Percentiles rank a stretch among this genome's conserved stretches.
Evolutionary conservation across 2,329 filamentous ascomycete species (phyloP).

Genomic region (Lachnellula arida): DNA sequence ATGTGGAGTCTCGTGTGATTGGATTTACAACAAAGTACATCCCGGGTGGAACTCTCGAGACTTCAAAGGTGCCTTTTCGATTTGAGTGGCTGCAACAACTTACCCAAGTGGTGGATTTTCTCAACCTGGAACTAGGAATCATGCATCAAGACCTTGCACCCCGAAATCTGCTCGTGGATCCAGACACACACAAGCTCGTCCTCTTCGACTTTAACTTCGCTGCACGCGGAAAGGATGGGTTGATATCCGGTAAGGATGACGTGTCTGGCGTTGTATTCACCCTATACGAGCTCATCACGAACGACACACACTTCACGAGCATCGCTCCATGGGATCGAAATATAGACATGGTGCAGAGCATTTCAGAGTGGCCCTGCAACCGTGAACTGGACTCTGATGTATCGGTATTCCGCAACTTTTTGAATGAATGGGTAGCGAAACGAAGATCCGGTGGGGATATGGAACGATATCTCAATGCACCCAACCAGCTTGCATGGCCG

Average conservation of each 20-base stretch:
- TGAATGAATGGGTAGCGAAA: constrained; percentile 13
- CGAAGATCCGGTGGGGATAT: constrained; percentile 7
- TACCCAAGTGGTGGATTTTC: constrained; percentile 33
- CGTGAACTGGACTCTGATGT: constrained; percentile 12
- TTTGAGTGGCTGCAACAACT: constrained; percentile 37
- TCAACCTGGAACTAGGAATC: constrained; percentile 37
- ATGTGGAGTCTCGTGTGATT: constrained; percentile 31
- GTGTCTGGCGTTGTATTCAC: constrained; percentile 22
- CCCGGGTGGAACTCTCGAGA: constrained; percentile 33
- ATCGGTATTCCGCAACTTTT: constrained; percentile 14
- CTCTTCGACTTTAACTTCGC: constrained; percentile 34
- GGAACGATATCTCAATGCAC: constrained; percentile 14
- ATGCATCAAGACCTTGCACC: constrained; percentile 37
- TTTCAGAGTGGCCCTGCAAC: constrained; percentile 12
- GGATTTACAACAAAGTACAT: constrained; percentile 37
- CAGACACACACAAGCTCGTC: constrained; percentile 31
- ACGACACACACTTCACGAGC: constrained; percentile 10
- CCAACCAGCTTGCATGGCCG: constrained; percentile 12
- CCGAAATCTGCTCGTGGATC: constrained; percentile 36
- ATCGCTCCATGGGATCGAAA: constrained; percentile 9
- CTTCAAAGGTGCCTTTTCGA: constrained; percentile 31
- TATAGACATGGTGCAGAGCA: constrained; percentile 14
- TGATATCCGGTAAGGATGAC: constrained; percentile 23
- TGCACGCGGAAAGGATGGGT: constrained; percentile 8
- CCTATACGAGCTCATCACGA: constrained; percentile 19